Conservation (phyloP, 2,329 filamentous ascomycete species). For the Leptographium lundbergii region DNA sequence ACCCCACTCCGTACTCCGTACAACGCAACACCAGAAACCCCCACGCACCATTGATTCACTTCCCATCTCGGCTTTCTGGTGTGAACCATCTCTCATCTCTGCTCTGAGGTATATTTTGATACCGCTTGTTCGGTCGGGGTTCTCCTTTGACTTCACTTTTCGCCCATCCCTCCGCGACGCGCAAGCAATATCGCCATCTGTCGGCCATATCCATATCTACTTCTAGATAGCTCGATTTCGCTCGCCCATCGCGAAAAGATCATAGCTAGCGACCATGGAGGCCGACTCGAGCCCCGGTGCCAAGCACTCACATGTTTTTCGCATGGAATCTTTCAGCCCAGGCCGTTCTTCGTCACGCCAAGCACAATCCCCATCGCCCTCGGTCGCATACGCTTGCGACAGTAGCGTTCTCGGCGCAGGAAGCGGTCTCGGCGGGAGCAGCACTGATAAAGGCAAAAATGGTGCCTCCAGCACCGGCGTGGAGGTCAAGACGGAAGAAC, state of each 20-base stretch:
- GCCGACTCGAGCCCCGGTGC: conserved; percentile 20
- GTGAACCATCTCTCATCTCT: background rate
- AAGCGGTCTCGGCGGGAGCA: background rate
- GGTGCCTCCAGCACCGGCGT: conserved; percentile 34
- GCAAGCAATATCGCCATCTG: background rate
- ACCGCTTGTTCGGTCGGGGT: background rate
- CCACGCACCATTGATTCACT: no score
- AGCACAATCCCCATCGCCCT: conserved; percentile 6
- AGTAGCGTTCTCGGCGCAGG: background rate
- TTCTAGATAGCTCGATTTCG: no score
- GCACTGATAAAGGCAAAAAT: conserved; percentile 15
- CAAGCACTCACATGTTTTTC: conserved; percentile 26
- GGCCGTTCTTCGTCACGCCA: conserved; percentile 16
- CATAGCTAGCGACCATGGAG: conserved; percentile 14
- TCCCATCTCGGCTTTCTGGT: background rate
- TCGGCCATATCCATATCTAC: background rate
- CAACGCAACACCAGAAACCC: background rate
- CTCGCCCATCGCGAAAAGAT: no score
- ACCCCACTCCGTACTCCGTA: background rate
- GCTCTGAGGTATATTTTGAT: background rate
- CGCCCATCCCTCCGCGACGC: background rate
- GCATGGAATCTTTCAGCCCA: conserved; percentile 20
- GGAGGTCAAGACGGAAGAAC: conserved; percentile 19
- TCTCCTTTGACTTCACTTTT: background rate
- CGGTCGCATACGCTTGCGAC: background rate